These are phyloP conservation scores for Syzygium jambos DNA, from an alignment of 345 rosid species.

Conservation along the genomic window DNA sequence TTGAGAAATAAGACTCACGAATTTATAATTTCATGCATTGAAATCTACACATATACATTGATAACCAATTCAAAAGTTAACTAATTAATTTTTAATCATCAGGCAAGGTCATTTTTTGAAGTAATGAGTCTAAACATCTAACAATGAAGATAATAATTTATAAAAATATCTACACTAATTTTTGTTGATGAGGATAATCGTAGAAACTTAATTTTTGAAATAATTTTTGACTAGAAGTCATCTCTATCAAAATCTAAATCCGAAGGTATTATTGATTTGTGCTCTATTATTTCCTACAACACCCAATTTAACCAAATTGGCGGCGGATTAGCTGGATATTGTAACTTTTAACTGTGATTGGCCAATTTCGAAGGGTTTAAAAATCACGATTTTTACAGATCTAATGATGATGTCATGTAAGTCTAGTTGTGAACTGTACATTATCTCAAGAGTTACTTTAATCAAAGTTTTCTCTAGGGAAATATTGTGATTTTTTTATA, in stretches of 20 bases:
- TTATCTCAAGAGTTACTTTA: not conserved
- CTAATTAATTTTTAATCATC: not conserved
- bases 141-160: not conserved
- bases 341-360: not conserved
- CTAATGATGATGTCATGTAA: not conserved
- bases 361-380: not conserved
- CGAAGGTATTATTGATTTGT: no score
- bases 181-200: not conserved
- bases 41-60: no score
- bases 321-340: not conserved
- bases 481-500: no score
- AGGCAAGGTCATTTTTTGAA: not conserved
- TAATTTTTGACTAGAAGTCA: not conserved
- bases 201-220: not conserved
- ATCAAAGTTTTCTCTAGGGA: not conserved
- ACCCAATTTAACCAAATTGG: not conserved
- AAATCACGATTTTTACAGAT: not conserved
- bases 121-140: not conserved
- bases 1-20: no score
- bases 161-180: not conserved
- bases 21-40: no score
- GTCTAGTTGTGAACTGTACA: not conserved
- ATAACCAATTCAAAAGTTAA: not conserved
- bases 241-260: not conserved
- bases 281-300: not conserved